phyloP scores from a whole-genome alignment of 208 protist species.

The Leishmania lainsoni region DNA sequence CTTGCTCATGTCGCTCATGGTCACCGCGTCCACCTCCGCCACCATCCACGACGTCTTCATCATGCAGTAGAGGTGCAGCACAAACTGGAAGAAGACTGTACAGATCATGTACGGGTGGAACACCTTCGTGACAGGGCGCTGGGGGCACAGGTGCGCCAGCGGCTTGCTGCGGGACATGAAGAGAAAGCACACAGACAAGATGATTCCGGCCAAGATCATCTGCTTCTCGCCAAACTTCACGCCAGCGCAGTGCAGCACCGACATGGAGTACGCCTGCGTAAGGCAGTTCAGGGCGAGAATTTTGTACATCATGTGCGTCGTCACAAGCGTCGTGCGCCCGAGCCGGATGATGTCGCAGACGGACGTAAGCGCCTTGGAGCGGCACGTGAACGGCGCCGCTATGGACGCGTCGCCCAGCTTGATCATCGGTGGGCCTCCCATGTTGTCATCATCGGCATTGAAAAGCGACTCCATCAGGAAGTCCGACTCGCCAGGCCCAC shows the following conservation, averaged over 20 bases:
- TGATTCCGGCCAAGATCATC: constrained; percentile 95
- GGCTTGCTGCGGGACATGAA: constrained; percentile 97
- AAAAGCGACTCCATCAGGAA: constrained; percentile 92
- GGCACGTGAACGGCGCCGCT: constrained; percentile 94
- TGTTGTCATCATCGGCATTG: constrained; percentile 68
- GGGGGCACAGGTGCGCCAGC: constrained; percentile 84
- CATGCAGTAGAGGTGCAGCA: constrained; percentile 93
- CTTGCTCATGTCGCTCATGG: constrained; percentile 55
- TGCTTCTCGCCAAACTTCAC: constrained; percentile 98
- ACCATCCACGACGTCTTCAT: constrained; percentile 85
- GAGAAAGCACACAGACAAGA: constrained; percentile 97
- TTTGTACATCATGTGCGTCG: constrained; percentile 99
- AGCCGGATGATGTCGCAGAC: constrained; percentile 96
- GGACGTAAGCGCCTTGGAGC: constrained; percentile 86
- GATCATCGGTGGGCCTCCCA: constrained; percentile 88
- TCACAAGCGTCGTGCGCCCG: constrained; percentile 97
- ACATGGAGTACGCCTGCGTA: constrained; percentile 96
- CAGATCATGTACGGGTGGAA: constrained; percentile 96
- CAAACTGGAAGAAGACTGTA: constrained; percentile 96
- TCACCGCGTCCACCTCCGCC: constrained; percentile 62
- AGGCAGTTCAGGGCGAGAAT: constrained; percentile 99
- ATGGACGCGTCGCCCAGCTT: constrained; percentile 94
- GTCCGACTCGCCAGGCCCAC: constrained; percentile 47
- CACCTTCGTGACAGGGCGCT: constrained; percentile 93
- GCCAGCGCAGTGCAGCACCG: constrained; percentile 97